These are phyloP conservation scores for Monilinia vaccinii-corymbosi DNA, from an alignment of 2,329 filamentous ascomycete species.

Conservation along the genomic window DNA sequence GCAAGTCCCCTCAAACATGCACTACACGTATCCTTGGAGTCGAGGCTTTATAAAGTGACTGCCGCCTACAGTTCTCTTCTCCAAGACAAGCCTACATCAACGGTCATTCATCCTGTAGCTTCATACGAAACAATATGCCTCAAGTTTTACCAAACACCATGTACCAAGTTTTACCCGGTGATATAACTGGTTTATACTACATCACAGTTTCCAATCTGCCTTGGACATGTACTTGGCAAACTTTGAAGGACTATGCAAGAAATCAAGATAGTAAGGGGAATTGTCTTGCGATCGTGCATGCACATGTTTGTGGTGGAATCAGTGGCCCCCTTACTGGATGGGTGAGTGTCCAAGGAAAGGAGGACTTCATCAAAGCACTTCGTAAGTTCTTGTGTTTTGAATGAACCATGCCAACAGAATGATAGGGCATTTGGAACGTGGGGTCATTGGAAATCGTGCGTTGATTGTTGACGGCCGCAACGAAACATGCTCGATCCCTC, in stretches of 20 bases:
- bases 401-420: background rate
- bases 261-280: conserved; percentile 14
- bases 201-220: conserved; percentile 12
- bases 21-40: background rate
- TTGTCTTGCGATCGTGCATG: conserved; percentile 20
- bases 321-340: conserved; percentile 16
- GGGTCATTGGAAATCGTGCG: conserved; percentile 13
- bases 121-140: background rate
- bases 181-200: conserved; percentile 12
- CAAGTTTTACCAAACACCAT: conserved; percentile 7
- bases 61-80: background rate
- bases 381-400: conserved; percentile 12
- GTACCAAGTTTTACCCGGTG: conserved; percentile 11
- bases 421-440: conserved; percentile 20
- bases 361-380: conserved; percentile 17
- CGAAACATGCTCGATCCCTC: conserved; percentile 13
- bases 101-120: background rate
- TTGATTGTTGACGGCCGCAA: conserved; percentile 23
- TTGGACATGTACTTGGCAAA: conserved; percentile 23
- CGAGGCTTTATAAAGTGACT: background rate
- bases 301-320: conserved; percentile 14
- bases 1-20: background rate
- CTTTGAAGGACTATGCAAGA: conserved; percentile 22
- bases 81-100: background rate
- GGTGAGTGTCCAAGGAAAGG: conserved; percentile 18